Conservation (phyloP, 2,329 filamentous ascomycete genomes). For the Thelonectria rubi region DNA sequence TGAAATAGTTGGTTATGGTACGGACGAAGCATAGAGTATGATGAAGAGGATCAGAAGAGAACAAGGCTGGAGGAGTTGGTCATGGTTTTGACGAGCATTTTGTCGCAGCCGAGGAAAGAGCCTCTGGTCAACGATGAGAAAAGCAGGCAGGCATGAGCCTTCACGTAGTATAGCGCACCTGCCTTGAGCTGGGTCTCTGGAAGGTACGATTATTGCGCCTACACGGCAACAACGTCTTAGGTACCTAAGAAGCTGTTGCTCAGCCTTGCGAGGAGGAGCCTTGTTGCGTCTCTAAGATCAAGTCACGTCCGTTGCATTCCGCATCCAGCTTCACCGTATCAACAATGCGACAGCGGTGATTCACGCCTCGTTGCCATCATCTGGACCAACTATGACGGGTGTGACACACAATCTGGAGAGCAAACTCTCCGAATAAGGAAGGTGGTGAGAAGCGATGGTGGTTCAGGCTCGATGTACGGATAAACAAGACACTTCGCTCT, state of each 20-base stretch:
- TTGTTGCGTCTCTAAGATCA: neutral
- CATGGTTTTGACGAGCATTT: neutral
- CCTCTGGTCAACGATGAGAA: neutral
- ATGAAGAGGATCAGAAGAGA: constrained; percentile 3
- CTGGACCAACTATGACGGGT: neutral
- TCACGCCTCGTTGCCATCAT: neutral
- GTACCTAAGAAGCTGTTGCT: neutral
- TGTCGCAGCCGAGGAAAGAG: neutral
- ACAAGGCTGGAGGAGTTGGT: neutral
- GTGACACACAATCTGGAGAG: neutral
- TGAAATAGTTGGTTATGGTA: neutral
- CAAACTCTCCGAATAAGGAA: constrained; percentile 10
- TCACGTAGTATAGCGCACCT: neutral
- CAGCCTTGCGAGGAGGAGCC: neutral
- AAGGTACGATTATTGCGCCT: neutral
- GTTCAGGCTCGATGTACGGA: neutral
- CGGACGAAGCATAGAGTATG: constrained; percentile 13
- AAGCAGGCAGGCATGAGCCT: neutral
- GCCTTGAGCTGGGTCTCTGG: neutral
- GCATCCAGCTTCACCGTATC: neutral
- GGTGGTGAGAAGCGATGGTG: neutral
- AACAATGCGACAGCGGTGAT: neutral
- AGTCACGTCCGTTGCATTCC: neutral
- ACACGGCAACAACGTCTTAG: neutral
- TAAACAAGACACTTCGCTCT: neutral